Conservation (phyloP, 306 rosid genomes). For the Purshia tridentata region DNA sequence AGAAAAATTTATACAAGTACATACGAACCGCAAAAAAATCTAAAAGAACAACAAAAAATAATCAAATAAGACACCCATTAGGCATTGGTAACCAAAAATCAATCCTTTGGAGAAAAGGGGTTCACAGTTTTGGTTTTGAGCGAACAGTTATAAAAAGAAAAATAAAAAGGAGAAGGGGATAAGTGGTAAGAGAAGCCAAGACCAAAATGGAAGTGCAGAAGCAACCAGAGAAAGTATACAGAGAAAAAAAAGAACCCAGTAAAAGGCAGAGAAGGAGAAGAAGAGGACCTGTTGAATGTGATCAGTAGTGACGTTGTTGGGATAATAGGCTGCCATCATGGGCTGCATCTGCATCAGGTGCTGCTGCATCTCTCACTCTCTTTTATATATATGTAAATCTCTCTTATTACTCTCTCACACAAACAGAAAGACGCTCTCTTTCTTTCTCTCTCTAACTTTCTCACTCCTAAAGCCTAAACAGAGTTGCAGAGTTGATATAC, state of each 20-base stretch:
- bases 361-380: constrained; percentile 73
- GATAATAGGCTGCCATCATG: constrained; percentile 99
- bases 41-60: neutral
- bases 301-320: constrained; percentile 98
- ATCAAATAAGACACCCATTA: neutral
- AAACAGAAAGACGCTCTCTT: neutral
- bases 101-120: neutral
- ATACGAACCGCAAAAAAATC: neutral
- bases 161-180: neutral
- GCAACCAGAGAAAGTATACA: neutral
- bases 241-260: neutral
- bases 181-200: neutral
- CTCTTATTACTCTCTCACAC: constrained; percentile 9
- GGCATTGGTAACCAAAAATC: constrained; percentile 1
- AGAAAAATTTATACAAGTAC: neutral
- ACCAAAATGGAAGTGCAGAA: neutral
- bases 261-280: constrained; percentile 14
- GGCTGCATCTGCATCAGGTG: constrained; percentile 99
- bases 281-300: constrained; percentile 94
- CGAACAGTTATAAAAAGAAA: neutral
- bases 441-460: constrained; percentile 21
- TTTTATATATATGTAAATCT: constrained; percentile 24
- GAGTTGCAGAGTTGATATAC: constrained; percentile 30
- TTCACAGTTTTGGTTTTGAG: neutral
- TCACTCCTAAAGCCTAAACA: constrained; percentile 28